phyloP scores from a whole-genome alignment of 2,329 filamentous ascomycete genomes.

The Tolypocladium pustulatum region DNA sequence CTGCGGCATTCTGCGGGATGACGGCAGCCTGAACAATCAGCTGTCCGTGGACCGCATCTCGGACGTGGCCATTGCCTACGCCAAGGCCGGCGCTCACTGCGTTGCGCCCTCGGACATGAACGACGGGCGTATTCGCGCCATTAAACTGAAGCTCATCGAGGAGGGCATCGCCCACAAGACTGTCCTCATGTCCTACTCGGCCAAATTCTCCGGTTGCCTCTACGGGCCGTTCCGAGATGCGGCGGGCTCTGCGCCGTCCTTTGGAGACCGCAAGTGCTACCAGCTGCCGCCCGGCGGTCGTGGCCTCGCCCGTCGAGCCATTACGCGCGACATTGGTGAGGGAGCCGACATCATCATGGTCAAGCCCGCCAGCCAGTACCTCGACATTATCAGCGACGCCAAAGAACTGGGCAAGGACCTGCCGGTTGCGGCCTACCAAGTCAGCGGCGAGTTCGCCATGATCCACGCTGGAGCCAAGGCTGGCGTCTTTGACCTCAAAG shows the following conservation, averaged over 20 bases:
- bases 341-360: slow-evolving; percentile 99
- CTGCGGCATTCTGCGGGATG: slow-evolving; percentile 89
- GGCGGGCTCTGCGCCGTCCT: slow-evolving; percentile 79
- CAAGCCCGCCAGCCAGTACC: slow-evolving; percentile 89
- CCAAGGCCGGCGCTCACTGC: slow-evolving; percentile 90
- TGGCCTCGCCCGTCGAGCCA: slow-evolving; percentile 82
- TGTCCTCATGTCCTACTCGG: slow-evolving; percentile 93
- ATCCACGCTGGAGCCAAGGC: slow-evolving; percentile 93
- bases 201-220: slow-evolving; percentile 92
- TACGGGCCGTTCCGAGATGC: slow-evolving; percentile 98
- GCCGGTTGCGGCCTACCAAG: slow-evolving; percentile 91
- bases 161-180: slow-evolving; percentile 85
- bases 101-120: slow-evolving; percentile 99
- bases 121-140: slow-evolving; percentile 90
- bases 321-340: slow-evolving; percentile 80
- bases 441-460: slow-evolving; percentile 96
- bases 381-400: slow-evolving; percentile 95
- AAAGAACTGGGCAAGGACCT: slow-evolving; percentile 89
- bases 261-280: slow-evolving; percentile 94
- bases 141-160: slow-evolving; percentile 96
- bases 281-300: slow-evolving; percentile 89
- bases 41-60: slow-evolving; percentile 90
- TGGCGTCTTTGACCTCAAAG: slow-evolving; percentile 88
- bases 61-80: slow-evolving; percentile 96
- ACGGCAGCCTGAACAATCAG: slow-evolving; percentile 85